These are phyloP conservation scores for Sugiyamaella japonica DNA, from an alignment of 1,139 yeast genomes.

Conservation along the genomic window DNA sequence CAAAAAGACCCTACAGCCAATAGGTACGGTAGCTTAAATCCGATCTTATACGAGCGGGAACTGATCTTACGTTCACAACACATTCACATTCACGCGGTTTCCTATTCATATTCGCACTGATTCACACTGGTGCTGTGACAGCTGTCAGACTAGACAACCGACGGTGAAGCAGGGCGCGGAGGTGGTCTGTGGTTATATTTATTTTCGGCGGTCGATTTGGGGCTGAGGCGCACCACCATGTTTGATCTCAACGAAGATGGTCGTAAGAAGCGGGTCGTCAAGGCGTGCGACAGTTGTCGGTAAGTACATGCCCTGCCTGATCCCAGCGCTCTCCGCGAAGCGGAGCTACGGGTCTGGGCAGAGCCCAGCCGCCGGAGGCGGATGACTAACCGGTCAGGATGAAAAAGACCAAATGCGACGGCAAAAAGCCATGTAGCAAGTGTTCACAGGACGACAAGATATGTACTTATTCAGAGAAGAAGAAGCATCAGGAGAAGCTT, in stretches of 20 bases:
- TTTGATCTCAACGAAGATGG: conserved; percentile 17
- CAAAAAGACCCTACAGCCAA: background rate
- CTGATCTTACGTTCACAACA: too few relatives aligned
- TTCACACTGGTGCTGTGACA: background rate
- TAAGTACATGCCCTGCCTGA: conserved; percentile 21
- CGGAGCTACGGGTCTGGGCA: background rate
- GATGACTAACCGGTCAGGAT: conserved; percentile 36
- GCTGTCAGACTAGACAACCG: too few relatives aligned
- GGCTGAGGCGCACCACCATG: background rate
- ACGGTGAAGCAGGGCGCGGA: background rate
- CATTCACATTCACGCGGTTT: too few relatives aligned
- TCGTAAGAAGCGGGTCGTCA: conserved; percentile 67
- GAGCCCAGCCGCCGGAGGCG: background rate
- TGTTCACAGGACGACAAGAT: conserved; percentile 70
- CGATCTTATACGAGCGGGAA: background rate
- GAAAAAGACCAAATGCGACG: conserved; percentile 63
- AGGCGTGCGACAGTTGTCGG: conserved; percentile 80
- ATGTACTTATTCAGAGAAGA: conserved; percentile 72
- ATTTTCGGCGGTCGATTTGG: background rate
- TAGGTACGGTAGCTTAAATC: background rate
- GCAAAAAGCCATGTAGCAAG: conserved; percentile 70
- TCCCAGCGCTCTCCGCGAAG: background rate
- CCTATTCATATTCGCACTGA: background rate
- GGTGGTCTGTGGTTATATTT: background rate
- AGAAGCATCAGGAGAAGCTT: conserved; percentile 58